A percentile compares a stretch with the other conserved stretches of the same genome.
Evolutionary conservation across 2,329 filamentous ascomycete genomes (phyloP).

Genomic region (Colletotrichum sansevieriae): DNA sequence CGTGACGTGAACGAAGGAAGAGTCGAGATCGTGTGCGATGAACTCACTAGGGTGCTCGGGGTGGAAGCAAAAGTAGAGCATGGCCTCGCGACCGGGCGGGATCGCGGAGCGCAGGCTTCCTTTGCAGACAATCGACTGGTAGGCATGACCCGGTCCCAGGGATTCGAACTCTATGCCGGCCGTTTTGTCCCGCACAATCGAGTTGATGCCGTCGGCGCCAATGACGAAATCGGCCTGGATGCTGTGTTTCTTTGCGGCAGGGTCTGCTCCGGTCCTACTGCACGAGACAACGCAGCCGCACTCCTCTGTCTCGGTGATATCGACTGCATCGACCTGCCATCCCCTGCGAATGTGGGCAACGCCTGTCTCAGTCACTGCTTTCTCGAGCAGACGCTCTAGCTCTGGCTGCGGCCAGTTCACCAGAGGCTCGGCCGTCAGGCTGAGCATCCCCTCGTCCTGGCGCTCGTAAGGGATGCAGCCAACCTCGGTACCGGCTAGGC

Average conservation of each 20-base stretch:
- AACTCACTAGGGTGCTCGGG: slow-evolving; percentile 35
- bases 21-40: slow-evolving; percentile 28
- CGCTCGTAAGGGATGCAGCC: slow-evolving; percentile 39
- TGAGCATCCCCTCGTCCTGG: slow-evolving; percentile 25
- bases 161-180: slow-evolving; percentile 26
- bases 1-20: slow-evolving; percentile 31
- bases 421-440: slow-evolving; percentile 37
- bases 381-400: slow-evolving; percentile 26
- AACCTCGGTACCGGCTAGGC: slow-evolving; percentile 31
- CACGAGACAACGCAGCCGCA: slow-evolving; percentile 32
- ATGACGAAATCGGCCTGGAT: slow-evolving; percentile 32
- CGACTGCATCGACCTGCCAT: slow-evolving; percentile 27
- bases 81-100: slow-evolving; percentile 27
- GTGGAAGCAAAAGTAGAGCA: slow-evolving; percentile 38
- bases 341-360: slow-evolving; percentile 28
- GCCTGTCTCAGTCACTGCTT: not conserved
- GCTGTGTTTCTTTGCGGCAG: not conserved
- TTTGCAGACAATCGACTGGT: slow-evolving; percentile 31
- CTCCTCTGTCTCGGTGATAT: not conserved
- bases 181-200: slow-evolving; percentile 25
- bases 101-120: slow-evolving; percentile 33
- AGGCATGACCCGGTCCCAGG: slow-evolving; percentile 24
- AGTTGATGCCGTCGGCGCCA: slow-evolving; percentile 32
- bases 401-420: slow-evolving; percentile 35
- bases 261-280: not conserved